Conservation (phyloP, 768 basidiomycete genomes). For the Mycena venus region DNA sequence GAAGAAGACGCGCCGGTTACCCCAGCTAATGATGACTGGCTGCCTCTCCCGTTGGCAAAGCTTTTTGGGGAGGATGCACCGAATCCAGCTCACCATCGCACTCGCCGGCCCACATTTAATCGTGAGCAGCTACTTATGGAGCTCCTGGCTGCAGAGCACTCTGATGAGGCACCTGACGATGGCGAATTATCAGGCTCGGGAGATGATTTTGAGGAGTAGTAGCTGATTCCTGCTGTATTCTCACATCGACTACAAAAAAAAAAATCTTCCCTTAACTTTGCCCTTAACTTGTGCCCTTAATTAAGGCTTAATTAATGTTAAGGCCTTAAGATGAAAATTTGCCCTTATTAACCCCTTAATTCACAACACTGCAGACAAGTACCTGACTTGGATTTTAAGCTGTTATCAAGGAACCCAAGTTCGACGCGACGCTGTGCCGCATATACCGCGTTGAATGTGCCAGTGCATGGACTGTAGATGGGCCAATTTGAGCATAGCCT, state of each 20-base stretch:
- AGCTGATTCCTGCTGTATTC: background rate
- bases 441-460: background rate
- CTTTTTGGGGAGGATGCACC: background rate
- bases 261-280: background rate
- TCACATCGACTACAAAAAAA: background rate
- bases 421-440: background rate
- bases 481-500: background rate
- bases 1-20: background rate
- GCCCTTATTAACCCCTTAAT: too few species aligned
- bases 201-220: too few species aligned
- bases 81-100: background rate
- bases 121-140: background rate
- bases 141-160: background rate
- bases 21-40: background rate
- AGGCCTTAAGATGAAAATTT: too few species aligned
- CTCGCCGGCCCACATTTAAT: background rate
- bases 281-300: too few species aligned
- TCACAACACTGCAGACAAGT: too few species aligned
- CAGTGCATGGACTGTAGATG: background rate
- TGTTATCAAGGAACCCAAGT: background rate
- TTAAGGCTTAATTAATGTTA: too few species aligned
- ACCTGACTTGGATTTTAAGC: background rate
- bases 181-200: too few species aligned
- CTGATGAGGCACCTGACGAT: background rate
- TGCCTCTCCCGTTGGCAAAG: background rate